phyloP scores from a whole-genome alignment of 306 rosid species.

The Dicorynia guianensis region DNA sequence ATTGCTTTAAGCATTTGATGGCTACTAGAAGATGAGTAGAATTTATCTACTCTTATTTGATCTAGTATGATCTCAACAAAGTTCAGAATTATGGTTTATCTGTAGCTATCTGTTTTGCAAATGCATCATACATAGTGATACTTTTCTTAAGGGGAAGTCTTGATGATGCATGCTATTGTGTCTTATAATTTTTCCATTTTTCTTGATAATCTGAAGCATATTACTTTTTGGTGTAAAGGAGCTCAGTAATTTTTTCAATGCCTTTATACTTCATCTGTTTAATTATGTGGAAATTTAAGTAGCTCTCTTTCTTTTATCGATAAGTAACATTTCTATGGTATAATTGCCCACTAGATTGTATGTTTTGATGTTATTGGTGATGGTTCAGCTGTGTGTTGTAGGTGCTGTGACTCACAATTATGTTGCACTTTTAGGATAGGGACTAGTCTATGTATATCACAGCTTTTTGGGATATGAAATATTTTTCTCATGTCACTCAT shows the following conservation, averaged over 20 bases:
- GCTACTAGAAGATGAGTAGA: neutral
- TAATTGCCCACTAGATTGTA: conserved; percentile 3
- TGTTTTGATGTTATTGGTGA: conserved; percentile 33
- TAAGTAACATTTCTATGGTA: conserved; percentile 2
- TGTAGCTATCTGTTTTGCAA: conserved; percentile 13
- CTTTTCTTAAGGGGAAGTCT: neutral
- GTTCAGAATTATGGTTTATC: neutral
- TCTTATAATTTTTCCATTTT: conserved; percentile 27
- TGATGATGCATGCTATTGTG: neutral
- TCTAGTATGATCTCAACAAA: neutral
- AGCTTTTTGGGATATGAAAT: conserved; percentile 4
- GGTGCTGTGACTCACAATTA: conserved; percentile 28
- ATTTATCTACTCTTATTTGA: neutral
- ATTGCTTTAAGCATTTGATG: neutral
- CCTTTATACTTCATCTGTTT: neutral
- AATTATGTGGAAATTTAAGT: neutral
- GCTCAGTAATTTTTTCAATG: neutral
- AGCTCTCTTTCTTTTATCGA: conserved; percentile 17
- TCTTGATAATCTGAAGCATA: conserved; percentile 12
- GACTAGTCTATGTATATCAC: neutral
- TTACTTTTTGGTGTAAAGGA: neutral
- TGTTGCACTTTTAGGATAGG: neutral
- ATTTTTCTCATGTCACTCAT: conserved; percentile 3
- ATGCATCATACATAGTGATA: neutral
- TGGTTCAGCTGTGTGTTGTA: conserved; percentile 11